A percentile compares a stretch with the other conserved stretches of the same genome.
These are phyloP conservation scores for Westerdykella aurantiaca DNA, from an alignment of 2,329 filamentous ascomycete genomes.

Conservation along the genomic window DNA sequence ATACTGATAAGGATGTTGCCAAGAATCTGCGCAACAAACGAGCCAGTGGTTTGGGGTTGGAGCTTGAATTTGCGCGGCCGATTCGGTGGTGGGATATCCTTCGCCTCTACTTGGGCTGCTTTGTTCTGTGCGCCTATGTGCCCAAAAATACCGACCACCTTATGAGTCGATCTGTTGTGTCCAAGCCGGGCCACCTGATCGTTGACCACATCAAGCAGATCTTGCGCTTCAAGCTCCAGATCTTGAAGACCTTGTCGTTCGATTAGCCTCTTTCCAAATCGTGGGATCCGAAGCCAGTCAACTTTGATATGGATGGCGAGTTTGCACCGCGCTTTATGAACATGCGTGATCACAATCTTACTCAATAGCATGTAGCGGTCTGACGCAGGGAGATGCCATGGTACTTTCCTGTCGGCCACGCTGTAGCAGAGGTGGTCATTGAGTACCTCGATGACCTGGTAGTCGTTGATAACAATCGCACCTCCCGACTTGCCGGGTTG, in stretches of 20 bases:
- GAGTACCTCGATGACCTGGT: slow-evolving; percentile 71
- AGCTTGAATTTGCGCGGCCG: slow-evolving; percentile 36
- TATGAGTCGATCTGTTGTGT: slow-evolving; percentile 66
- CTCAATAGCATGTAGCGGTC: slow-evolving; percentile 74
- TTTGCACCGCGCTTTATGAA: slow-evolving; percentile 87
- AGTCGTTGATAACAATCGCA: slow-evolving; percentile 59
- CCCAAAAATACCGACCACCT: slow-evolving; percentile 74
- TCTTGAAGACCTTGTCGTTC: slow-evolving; percentile 68
- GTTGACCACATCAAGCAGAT: slow-evolving; percentile 68
- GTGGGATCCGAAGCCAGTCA: slow-evolving; percentile 65
- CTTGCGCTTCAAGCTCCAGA: slow-evolving; percentile 63
- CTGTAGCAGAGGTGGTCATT: slow-evolving; percentile 60
- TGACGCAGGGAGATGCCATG: slow-evolving; percentile 82
- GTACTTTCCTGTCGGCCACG: slow-evolving; percentile 57
- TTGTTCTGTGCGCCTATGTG: slow-evolving; percentile 64
- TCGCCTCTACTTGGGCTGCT: slow-evolving; percentile 44
- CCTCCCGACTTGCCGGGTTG: slow-evolving; percentile 26
- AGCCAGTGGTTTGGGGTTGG: slow-evolving; percentile 55
- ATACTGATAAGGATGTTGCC: slow-evolving; percentile 70
- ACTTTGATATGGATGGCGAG: slow-evolving; percentile 81
- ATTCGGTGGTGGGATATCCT: slow-evolving; percentile 34
- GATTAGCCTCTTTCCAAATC: slow-evolving; percentile 46
- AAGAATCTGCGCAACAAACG: slow-evolving; percentile 66
- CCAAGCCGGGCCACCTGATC: slow-evolving; percentile 73
- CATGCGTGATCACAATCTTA: slow-evolving; percentile 90